A percentile compares a stretch with the other conserved stretches of the same genome.
Conservation (phyloP, 805 yeast species). For the Cyberlindnera misumaiensis region DNA sequence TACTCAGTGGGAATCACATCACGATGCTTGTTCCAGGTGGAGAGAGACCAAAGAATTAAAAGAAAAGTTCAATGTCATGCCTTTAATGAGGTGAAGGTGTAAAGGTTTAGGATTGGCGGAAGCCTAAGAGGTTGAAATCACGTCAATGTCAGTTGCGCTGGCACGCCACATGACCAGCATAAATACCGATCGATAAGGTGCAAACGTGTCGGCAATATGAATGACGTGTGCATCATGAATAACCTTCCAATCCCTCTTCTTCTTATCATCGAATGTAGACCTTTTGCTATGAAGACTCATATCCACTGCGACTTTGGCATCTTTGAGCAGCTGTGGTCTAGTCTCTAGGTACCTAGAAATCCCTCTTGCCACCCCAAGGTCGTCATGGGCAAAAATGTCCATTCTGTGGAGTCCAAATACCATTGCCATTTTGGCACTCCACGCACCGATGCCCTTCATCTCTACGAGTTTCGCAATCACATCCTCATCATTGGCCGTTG, state of each 20-base stretch:
- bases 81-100: too few relatives aligned
- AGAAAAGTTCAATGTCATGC: too few relatives aligned
- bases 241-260: constrained; percentile 59
- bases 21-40: constrained; percentile 63
- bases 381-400: constrained; percentile 72
- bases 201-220: constrained; percentile 48
- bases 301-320: constrained; percentile 35
- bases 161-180: constrained; percentile 74
- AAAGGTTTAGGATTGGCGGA: background rate
- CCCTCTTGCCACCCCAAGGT: constrained; percentile 83
- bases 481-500: constrained; percentile 33
- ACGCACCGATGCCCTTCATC: constrained; percentile 69
- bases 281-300: constrained; percentile 29
- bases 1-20: constrained; percentile 65
- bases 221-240: constrained; percentile 52
- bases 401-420: constrained; percentile 58
- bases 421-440: constrained; percentile 89
- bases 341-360: constrained; percentile 53
- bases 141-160: constrained; percentile 36
- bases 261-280: constrained; percentile 27
- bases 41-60: constrained; percentile 25
- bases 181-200: constrained; percentile 61
- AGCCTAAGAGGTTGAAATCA: constrained; percentile 1
- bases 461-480: constrained; percentile 41
- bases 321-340: constrained; percentile 42